Evolutionary conservation across 305 asterid genomes (phyloP).

Genomic region (Nicotiana rustica): DNA sequence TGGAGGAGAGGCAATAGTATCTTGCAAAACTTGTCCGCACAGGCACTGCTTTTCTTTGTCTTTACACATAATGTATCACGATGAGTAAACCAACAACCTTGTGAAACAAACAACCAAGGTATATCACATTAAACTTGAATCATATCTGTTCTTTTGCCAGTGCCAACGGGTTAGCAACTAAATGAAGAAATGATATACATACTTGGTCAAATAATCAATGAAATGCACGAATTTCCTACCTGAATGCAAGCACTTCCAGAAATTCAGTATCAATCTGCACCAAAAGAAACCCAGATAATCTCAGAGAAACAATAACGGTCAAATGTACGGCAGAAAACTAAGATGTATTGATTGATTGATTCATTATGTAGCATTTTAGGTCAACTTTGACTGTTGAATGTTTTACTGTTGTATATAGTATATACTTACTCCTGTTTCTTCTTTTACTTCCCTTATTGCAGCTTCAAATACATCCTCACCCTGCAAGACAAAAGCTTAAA

Average conservation of each 20-base stretch:
- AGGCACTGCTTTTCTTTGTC: not conserved
- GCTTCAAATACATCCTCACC: slow-evolving; percentile 28
- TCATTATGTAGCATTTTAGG: not conserved
- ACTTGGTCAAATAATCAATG: not conserved
- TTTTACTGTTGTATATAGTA: not conserved
- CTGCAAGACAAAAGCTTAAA: slow-evolving; percentile 27
- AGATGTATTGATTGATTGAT: not conserved
- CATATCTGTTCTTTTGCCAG: not conserved
- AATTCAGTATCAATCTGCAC: slow-evolving; percentile 11
- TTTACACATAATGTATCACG: not conserved
- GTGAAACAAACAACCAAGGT: not conserved
- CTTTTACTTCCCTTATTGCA: slow-evolving; percentile 30
- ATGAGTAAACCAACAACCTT: not conserved
- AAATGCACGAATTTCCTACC: not conserved
- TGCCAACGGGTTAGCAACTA: not conserved
- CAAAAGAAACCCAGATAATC: not conserved
- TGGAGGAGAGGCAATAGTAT: not conserved
- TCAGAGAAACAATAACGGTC: not conserved
- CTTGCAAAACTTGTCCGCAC: not conserved
- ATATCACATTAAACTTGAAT: slow-evolving; percentile 2
- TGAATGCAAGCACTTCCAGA: not conserved
- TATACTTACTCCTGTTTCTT: slow-evolving; percentile 32
- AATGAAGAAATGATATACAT: not conserved
- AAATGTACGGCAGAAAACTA: not conserved
- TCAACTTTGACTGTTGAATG: not conserved